Evolutionary conservation across 164 flowering plant species (phyloP).

Genomic region (Amborella trichopoda): DNA sequence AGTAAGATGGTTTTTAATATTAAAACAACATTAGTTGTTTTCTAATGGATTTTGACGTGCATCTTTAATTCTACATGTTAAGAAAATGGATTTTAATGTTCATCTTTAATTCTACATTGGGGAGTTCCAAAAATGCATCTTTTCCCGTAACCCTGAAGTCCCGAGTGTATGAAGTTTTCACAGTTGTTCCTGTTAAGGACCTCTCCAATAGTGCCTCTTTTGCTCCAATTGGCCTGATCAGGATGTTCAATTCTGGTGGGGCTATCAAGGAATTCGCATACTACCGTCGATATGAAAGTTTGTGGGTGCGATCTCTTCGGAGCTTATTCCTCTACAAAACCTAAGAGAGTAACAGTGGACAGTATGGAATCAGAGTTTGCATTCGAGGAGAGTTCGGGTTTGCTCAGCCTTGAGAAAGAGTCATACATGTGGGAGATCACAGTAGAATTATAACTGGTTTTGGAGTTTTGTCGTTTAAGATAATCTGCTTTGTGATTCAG

Average conservation of each 20-base stretch:
- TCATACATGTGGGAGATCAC: conserved; percentile 42
- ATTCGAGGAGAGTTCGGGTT: conserved; percentile 33
- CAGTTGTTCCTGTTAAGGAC: conserved; percentile 54
- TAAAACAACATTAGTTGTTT: too few relatives aligned
- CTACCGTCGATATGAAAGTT: conserved; percentile 30
- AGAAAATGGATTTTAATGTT: too few relatives aligned
- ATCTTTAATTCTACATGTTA: too few relatives aligned
- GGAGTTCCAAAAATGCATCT: conserved; percentile 41
- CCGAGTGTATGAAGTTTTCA: conserved; percentile 61
- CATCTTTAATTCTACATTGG: too few relatives aligned
- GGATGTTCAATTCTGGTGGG: conserved; percentile 88
- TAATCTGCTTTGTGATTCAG: too few relatives aligned
- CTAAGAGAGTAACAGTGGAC: conserved; percentile 43
- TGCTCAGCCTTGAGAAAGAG: conserved; percentile 40
- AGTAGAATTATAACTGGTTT: too few relatives aligned
- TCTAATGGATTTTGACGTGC: too few relatives aligned
- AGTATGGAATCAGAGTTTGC: conserved; percentile 32
- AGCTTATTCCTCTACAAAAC: conserved; percentile 51
- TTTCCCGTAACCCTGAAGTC: conserved; percentile 51
- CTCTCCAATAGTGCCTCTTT: conserved; percentile 25
- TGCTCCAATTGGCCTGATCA: conserved; percentile 63
- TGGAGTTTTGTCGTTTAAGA: too few relatives aligned
- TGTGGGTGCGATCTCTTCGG: conserved; percentile 66
- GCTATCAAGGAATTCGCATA: conserved; percentile 53
- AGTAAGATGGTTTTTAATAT: too few relatives aligned